Percentiles rank a stretch among this genome's conserved stretches.
Conservation (phyloP, 2,329 filamentous ascomycete species). For the Beauveria rudraprayagi region DNA sequence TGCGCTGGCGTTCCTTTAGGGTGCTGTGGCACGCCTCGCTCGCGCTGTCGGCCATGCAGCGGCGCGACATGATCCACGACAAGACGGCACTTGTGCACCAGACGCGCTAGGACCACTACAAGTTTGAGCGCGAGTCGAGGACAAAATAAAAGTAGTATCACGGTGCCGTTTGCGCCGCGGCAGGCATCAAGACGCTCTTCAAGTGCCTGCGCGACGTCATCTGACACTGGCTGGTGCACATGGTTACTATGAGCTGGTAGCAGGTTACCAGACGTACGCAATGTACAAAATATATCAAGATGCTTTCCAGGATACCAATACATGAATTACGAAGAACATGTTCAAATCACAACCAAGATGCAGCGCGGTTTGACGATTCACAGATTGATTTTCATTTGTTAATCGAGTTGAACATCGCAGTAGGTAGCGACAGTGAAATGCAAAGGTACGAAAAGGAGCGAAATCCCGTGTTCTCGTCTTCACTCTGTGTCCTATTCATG, state of each 20-base stretch:
- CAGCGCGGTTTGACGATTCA: not conserved
- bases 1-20: too few species aligned
- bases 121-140: too few species aligned
- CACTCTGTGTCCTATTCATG: not conserved
- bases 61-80: too few species aligned
- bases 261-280: too few species aligned
- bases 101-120: too few species aligned
- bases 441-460: not conserved
- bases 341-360: not conserved
- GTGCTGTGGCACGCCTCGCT: constrained; percentile 7
- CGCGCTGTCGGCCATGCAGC: not conserved
- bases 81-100: too few species aligned
- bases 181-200: constrained; percentile 1
- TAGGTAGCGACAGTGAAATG: constrained; percentile 5
- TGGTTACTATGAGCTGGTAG: constrained; percentile 2
- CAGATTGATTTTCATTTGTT: not conserved
- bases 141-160: too few species aligned
- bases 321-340: not conserved
- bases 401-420: not conserved
- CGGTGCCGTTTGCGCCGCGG: too few species aligned
- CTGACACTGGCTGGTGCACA: constrained; percentile 1
- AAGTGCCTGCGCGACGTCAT: not conserved
- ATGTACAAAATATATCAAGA: not conserved
- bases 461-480: not conserved
- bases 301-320: not conserved